These are phyloP conservation scores for Fusarium piperis DNA, from an alignment of 2,329 filamentous ascomycete genomes.

Conservation along the genomic window DNA sequence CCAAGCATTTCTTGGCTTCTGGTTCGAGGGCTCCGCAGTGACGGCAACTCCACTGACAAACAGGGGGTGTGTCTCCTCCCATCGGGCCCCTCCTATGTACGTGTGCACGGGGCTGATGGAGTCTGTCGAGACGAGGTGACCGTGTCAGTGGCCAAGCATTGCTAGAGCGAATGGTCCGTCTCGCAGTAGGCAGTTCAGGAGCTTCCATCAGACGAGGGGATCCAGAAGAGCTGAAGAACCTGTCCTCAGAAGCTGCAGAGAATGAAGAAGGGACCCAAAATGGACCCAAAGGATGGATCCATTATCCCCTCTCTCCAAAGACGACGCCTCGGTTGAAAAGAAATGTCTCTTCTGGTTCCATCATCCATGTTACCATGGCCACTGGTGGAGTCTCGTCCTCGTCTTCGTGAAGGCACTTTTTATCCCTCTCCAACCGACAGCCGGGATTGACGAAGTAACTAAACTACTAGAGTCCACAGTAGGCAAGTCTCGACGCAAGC, in stretches of 20 bases:
- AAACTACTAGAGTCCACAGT: slow-evolving; percentile 35
- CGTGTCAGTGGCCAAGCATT: slow-evolving; percentile 26
- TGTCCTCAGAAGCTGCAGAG: slow-evolving; percentile 10
- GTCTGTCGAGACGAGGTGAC: slow-evolving; percentile 23
- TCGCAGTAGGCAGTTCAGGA: slow-evolving; percentile 17
- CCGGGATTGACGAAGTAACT: slow-evolving; percentile 41
- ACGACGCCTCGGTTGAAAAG: slow-evolving; percentile 19
- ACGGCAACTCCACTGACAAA: slow-evolving; percentile 35
- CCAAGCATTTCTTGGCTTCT: slow-evolving; percentile 27
- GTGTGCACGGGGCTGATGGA: slow-evolving; percentile 19
- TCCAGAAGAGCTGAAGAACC: slow-evolving; percentile 18
- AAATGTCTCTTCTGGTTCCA: slow-evolving; percentile 13
- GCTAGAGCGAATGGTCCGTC: slow-evolving; percentile 2
- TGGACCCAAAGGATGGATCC: slow-evolving; percentile 1
- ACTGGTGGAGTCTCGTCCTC: slow-evolving; percentile 31
- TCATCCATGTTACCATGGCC: slow-evolving; percentile 38
- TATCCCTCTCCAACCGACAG: slow-evolving; percentile 26
- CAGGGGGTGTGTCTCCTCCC: slow-evolving; percentile 27
- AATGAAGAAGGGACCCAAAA: background rate
- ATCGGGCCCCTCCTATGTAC: slow-evolving; percentile 5
- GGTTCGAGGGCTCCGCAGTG: slow-evolving; percentile 29
- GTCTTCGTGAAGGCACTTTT: slow-evolving; percentile 3
- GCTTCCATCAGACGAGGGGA: slow-evolving; percentile 22
- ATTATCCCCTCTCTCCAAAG: background rate
- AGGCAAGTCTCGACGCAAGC: slow-evolving; percentile 32